Conservation (phyloP, 768 basidiomycete genomes). For the Phaeotremella skinneri region DNA sequence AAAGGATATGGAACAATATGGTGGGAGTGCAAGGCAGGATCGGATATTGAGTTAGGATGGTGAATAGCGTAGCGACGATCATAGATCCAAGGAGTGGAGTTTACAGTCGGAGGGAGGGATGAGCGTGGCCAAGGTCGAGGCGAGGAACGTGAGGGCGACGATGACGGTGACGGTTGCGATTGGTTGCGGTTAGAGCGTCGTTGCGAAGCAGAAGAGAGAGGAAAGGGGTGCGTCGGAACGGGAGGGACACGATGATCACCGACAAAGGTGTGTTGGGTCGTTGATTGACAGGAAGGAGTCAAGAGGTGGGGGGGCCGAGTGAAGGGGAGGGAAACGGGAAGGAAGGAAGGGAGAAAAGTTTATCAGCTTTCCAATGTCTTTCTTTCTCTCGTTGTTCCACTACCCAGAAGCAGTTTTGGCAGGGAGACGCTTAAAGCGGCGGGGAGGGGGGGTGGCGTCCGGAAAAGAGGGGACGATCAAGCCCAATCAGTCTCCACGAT, state of each 20-base stretch:
- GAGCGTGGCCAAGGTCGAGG: not conserved
- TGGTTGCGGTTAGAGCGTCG: too few relatives aligned
- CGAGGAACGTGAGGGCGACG: not conserved
- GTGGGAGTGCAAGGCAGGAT: not conserved
- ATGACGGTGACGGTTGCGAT: not conserved
- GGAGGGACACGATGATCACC: slow-evolving; percentile 3
- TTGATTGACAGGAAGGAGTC: not conserved
- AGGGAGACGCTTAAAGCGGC: too few relatives aligned
- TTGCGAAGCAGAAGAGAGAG: not conserved
- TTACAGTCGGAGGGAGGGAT: not conserved
- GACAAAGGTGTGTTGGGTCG: not conserved
- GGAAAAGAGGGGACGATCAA: too few relatives aligned
- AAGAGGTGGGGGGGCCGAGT: too few relatives aligned
- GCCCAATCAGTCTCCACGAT: too few relatives aligned
- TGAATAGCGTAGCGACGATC: slow-evolving; percentile 1
- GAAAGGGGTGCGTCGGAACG: not conserved
- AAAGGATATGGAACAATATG: not conserved
- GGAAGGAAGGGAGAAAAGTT: too few relatives aligned
- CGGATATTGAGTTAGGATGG: not conserved
- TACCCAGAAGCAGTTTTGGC: too few relatives aligned
- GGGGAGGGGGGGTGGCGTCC: too few relatives aligned
- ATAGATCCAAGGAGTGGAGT: not conserved
- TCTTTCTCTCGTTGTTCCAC: too few relatives aligned
- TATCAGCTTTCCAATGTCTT: too few relatives aligned
- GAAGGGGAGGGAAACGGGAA: too few relatives aligned